Conservation (phyloP, 1,284 basidiomycete species). For the Rhodotorula sp. region DNA sequence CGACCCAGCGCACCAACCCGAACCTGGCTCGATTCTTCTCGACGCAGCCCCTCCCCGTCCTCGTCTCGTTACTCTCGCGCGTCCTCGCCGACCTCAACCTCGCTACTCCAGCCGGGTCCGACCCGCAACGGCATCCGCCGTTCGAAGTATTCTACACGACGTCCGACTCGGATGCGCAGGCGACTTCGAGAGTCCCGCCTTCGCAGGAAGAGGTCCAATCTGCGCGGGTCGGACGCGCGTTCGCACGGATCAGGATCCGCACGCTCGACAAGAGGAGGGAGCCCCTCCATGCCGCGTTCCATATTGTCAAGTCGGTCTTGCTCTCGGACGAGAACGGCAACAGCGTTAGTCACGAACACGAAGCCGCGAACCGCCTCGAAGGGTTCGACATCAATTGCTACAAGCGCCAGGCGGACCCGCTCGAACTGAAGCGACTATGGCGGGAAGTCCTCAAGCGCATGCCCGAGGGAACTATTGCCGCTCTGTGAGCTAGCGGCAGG, state of each 20-base stretch:
- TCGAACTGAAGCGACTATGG: slow-evolving; percentile 39
- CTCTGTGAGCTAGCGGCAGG: background rate
- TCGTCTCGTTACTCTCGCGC: slow-evolving; percentile 15
- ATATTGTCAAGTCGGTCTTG: slow-evolving; percentile 19
- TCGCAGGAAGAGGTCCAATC: background rate
- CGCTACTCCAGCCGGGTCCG: background rate
- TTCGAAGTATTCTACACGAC: slow-evolving; percentile 11
- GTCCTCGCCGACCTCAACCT: slow-evolving; percentile 9
- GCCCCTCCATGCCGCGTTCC: slow-evolving; percentile 15
- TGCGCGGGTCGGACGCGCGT: slow-evolving; percentile 1
- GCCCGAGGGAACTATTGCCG: slow-evolving; percentile 15
- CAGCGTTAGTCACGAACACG: slow-evolving; percentile 5
- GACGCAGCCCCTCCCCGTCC: slow-evolving; percentile 13
- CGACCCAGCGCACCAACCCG: slow-evolving; percentile 42
- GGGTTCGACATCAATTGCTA: slow-evolving; percentile 31
- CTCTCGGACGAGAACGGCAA: slow-evolving; percentile 6
- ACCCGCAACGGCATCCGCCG: background rate
- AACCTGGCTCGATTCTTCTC: slow-evolving; percentile 42
- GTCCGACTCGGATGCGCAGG: background rate
- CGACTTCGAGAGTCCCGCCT: background rate
- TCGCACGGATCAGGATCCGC: slow-evolving; percentile 22
- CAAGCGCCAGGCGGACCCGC: slow-evolving; percentile 35
- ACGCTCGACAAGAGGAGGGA: slow-evolving; percentile 19
- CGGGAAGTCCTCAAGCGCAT: slow-evolving; percentile 13
- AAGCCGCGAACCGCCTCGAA: background rate